Evolutionary conservation across 495 filamentous ascomycete species (phyloP).

Genomic region (Beverwykella pulmonaria): DNA sequence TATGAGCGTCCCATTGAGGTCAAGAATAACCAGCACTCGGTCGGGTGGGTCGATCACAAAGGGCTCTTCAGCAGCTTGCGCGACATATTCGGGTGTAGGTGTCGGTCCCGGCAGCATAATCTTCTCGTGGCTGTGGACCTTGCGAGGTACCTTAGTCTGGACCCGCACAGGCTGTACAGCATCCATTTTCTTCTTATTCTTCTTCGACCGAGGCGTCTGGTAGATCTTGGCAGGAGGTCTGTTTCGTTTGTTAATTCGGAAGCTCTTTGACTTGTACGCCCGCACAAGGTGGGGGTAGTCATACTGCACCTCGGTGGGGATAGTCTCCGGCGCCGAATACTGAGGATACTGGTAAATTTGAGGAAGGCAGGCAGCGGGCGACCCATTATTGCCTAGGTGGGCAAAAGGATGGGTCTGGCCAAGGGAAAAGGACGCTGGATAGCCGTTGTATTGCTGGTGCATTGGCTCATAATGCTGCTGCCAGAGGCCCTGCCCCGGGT

Average conservation of each 20-base stretch:
- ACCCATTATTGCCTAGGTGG: neutral
- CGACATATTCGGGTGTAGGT: constrained; percentile 52
- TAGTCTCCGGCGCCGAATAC: neutral
- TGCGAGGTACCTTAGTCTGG: neutral
- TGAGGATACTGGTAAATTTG: neutral
- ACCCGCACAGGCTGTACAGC: constrained; percentile 17
- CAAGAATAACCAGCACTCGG: constrained; percentile 76
- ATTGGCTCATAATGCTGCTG: neutral
- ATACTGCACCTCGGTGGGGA: constrained; percentile 32
- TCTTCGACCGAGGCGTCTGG: neutral
- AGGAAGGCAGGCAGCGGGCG: neutral
- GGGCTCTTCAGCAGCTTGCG: constrained; percentile 47
- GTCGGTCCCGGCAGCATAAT: constrained; percentile 42
- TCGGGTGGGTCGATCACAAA: constrained; percentile 42
- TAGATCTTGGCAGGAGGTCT: neutral
- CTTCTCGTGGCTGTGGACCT: constrained; percentile 25
- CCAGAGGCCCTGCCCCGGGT: neutral
- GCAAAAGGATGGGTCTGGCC: neutral
- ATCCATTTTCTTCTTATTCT: neutral
- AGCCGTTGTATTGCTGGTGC: neutral
- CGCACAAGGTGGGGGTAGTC: neutral
- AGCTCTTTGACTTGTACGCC: constrained; percentile 1
- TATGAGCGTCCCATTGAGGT: constrained; percentile 90
- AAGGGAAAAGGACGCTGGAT: neutral
- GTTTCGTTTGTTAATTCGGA: constrained; percentile 22